These are phyloP conservation scores for Aspergillus olivimuriae DNA, from an alignment of 495 filamentous ascomycete genomes.

Conservation along the genomic window DNA sequence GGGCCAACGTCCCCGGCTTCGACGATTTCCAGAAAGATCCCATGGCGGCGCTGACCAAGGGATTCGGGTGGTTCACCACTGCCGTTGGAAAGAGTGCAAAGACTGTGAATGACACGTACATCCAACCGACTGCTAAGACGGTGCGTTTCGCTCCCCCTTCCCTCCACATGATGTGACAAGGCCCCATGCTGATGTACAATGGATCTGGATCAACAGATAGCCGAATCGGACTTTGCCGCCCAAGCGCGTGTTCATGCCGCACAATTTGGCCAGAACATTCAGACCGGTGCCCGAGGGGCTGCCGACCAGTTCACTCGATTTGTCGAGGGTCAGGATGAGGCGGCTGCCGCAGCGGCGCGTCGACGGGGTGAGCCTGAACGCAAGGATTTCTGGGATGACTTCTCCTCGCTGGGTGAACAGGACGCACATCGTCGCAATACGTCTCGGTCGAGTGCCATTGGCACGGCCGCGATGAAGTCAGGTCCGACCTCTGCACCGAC, in stretches of 20 bases:
- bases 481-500: conserved; percentile 31
- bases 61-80: conserved; percentile 87
- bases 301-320: conserved; percentile 75
- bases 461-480: conserved; percentile 67
- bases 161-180: background rate
- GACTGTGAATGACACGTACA: conserved; percentile 78
- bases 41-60: conserved; percentile 78
- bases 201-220: conserved; percentile 45
- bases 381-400: conserved; percentile 88
- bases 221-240: conserved; percentile 80
- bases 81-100: conserved; percentile 84
- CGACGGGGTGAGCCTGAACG: conserved; percentile 52
- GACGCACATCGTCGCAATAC: conserved; percentile 33
- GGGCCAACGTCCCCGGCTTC: conserved; percentile 51
- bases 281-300: conserved; percentile 61
- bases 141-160: conserved; percentile 28
- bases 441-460: conserved; percentile 48
- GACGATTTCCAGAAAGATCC: conserved; percentile 90
- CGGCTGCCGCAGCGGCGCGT: conserved; percentile 8
- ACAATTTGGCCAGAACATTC: conserved; percentile 55
- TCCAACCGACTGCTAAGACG: conserved; percentile 85
- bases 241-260: conserved; percentile 70
- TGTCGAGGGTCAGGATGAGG: conserved; percentile 58
- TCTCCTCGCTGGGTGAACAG: conserved; percentile 51
- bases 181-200: background rate